Percentiles rank a stretch among this genome's conserved stretches.
Conservation (phyloP, 371 early-diverging fungal genomes). For the Mucor plumbeus region DNA sequence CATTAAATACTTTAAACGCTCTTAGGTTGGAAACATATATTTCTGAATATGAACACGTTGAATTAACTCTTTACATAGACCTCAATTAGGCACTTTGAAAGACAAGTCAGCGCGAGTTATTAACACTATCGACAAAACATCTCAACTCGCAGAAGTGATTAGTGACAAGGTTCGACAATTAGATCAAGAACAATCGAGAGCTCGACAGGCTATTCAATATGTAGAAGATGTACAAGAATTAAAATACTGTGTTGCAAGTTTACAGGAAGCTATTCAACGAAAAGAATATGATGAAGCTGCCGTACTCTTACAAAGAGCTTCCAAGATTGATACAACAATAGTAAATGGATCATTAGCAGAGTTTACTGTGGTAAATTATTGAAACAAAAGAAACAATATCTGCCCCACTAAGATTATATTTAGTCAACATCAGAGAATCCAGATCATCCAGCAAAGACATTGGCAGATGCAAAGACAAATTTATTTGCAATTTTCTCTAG, state of each 20-base stretch:
- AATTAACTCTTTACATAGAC: slow-evolving; percentile 45
- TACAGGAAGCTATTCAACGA: slow-evolving; percentile 71
- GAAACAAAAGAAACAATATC: not conserved
- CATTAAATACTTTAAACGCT: slow-evolving; percentile 44
- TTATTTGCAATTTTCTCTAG: slow-evolving; percentile 73
- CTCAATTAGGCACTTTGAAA: slow-evolving; percentile 61
- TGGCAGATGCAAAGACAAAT: slow-evolving; percentile 64
- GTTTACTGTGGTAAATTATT: slow-evolving; percentile 56
- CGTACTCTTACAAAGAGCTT: slow-evolving; percentile 67
- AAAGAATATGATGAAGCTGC: slow-evolving; percentile 84
- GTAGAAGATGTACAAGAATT: slow-evolving; percentile 81
- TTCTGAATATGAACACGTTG: not conserved
- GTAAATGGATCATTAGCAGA: slow-evolving; percentile 77
- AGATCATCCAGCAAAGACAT: slow-evolving; percentile 66
- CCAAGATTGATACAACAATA: slow-evolving; percentile 62
- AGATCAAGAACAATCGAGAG: slow-evolving; percentile 81
- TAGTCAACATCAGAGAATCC: slow-evolving; percentile 68
- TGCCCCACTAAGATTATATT: not conserved
- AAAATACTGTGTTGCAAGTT: slow-evolving; percentile 73
- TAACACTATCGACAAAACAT: slow-evolving; percentile 69
- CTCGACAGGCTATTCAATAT: slow-evolving; percentile 69
- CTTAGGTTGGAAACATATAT: slow-evolving; percentile 43
- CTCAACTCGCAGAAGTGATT: slow-evolving; percentile 77
- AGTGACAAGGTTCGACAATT: slow-evolving; percentile 83
- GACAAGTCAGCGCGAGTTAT: slow-evolving; percentile 60